Base-by-base conservation (phyloP, 108 stramenopile genomes). In the Fistulifera pelliculosa region DNA sequence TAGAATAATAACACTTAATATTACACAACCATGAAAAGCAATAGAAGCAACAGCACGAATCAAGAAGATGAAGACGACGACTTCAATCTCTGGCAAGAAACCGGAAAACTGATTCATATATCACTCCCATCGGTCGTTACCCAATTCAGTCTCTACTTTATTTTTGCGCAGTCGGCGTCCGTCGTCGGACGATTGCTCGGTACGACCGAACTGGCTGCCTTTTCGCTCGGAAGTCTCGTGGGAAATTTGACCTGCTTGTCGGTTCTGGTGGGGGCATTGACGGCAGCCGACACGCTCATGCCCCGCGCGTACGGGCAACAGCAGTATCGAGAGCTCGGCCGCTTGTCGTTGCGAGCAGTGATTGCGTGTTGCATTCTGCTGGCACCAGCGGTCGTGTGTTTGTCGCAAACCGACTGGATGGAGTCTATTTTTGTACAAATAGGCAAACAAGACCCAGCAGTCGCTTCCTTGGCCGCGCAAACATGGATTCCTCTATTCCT, bases 191-290 rank as follows among this genome's bases (percentile, higher is more conserved):
- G 60, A n/a, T 39, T 52, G 18, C 42, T 79, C 14, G 73, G 62
- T 16, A 62, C 66, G 39, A 58, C 71, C 38, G 62, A 57, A 49
- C 49, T 79, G 24, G 77, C 65, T 12, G 73, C 64, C 40, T 75
- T 75, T 62, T 75, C 73, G 4, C 45, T 79, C 24, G 77, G 68
- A 23, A 56, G 49, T 25, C 45, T 79, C 24, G 65, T 71, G 18
- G 77, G 77, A 47, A 79, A 75, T 48, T 44, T 79, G 45, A 75
- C 71, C 14, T 75, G 73, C 41, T 22, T 72, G 16, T 58, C 61
- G 10, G 47, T 79, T 27, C 61, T 79, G 48, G 56, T 71, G 2
- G 77, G 77, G 1, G 56, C 62, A 4, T 23, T 79, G 21, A 56
- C 70, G 19, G 73, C 73, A 12, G 58, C 66, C 1, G 73, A 79